Evolutionary conservation across 768 basidiomycete genomes (phyloP).

Genomic region (Suillus fuscotomentosus): DNA sequence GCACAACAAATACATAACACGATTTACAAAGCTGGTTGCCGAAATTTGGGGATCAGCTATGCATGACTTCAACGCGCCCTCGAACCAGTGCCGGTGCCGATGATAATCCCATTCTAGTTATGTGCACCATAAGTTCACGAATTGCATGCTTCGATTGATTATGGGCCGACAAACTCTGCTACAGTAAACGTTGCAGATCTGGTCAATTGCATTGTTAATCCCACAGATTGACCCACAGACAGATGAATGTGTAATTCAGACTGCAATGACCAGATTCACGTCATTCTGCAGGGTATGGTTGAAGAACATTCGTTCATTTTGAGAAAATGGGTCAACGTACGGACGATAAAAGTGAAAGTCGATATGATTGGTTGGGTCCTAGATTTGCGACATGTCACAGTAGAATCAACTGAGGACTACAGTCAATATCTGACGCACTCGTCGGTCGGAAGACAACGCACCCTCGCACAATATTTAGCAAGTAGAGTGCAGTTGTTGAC

Average conservation of each 20-base stretch:
- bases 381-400: too few relatives aligned
- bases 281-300: neutral
- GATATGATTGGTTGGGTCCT: too few relatives aligned
- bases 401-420: too few relatives aligned
- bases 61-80: neutral
- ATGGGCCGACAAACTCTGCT: neutral
- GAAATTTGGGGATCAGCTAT: neutral
- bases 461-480: too few relatives aligned
- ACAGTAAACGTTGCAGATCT: neutral
- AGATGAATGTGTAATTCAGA: neutral
- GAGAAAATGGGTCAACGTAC: neutral
- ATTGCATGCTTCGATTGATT: neutral
- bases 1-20: neutral
- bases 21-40: neutral
- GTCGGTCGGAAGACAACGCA: too few relatives aligned
- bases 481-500: neutral
- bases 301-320: neutral
- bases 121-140: neutral
- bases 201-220: neutral
- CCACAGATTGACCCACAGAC: neutral
- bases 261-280: neutral
- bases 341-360: neutral
- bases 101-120: neutral
- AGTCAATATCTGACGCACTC: too few relatives aligned
- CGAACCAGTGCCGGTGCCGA: neutral